Conservation (phyloP, 2,329 filamentous ascomycete species). For the Colletotrichum chrysophilum region DNA sequence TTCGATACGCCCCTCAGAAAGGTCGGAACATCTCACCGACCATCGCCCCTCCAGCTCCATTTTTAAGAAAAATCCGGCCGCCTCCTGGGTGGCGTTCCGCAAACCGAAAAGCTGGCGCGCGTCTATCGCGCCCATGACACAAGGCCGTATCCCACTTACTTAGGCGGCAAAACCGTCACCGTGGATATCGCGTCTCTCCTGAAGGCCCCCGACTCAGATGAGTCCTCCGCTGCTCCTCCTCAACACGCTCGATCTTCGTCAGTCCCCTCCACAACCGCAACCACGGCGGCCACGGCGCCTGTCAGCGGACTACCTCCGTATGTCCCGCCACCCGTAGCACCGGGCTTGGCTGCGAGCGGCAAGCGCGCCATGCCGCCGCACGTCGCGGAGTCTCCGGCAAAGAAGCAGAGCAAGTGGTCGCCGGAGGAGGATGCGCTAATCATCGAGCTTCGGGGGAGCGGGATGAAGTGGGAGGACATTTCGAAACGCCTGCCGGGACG, state of each 20-base stretch:
- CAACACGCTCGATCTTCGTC: conserved; percentile 42
- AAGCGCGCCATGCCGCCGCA: conserved; percentile 61
- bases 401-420: conserved; percentile 98
- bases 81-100: conserved; percentile 4
- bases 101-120: conserved; percentile 23
- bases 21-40: conserved; percentile 6
- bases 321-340: conserved; percentile 31
- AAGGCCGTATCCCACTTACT: conserved; percentile 26
- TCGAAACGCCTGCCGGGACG: conserved; percentile 88
- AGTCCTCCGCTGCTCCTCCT: conserved; percentile 61
- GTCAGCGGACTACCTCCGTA: conserved; percentile 20
- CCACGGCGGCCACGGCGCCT: conserved; percentile 24
- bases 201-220: conserved; percentile 76
- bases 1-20: background rate
- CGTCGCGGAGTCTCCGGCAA: conserved; percentile 72
- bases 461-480: conserved; percentile 99
- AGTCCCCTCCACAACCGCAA: conserved; percentile 31
- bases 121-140: conserved; percentile 34
- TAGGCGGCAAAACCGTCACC: conserved; percentile 63
- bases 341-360: conserved; percentile 34
- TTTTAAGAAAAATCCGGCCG: conserved; percentile 1
- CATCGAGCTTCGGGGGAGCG: conserved; percentile 85
- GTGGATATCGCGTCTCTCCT: conserved; percentile 96
- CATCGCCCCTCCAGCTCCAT: background rate
- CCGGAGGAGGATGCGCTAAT: conserved; percentile 92